Percentiles rank a stretch among this genome's conserved stretches.
These are phyloP conservation scores for Acorus gramineus DNA, from an alignment of 106 monocot species.

Conservation along the genomic window DNA sequence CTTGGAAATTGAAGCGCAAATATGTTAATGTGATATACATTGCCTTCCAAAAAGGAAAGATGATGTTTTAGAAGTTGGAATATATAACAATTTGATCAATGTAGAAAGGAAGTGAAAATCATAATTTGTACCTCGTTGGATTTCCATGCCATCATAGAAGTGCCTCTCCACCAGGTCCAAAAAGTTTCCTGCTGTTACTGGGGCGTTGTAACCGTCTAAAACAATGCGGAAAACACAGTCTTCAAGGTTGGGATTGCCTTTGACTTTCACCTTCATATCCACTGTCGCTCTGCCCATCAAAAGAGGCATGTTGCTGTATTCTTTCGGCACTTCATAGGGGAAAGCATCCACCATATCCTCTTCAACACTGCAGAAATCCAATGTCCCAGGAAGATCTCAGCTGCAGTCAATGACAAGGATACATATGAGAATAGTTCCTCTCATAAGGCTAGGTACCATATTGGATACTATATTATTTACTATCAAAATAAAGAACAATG, in stretches of 20 bases:
- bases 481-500: too few species aligned
- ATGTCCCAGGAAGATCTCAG: slow-evolving; percentile 94
- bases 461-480: too few species aligned
- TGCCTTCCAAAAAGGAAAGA: too few species aligned
- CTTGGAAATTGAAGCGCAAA: too few species aligned
- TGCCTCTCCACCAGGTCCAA: slow-evolving; percentile 86
- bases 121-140: slow-evolving; percentile 66
- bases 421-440: slow-evolving; percentile 66
- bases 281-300: slow-evolving; percentile 89
- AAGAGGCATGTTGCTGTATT: slow-evolving; percentile 84
- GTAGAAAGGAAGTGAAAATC: neutral
- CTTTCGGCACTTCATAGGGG: slow-evolving; percentile 86
- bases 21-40: too few species aligned
- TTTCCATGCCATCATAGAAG: slow-evolving; percentile 99
- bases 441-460: slow-evolving; percentile 2
- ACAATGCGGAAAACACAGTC: slow-evolving; percentile 89
- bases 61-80: too few species aligned
- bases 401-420: slow-evolving; percentile 96
- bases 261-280: slow-evolving; percentile 97
- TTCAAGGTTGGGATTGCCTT: slow-evolving; percentile 82
- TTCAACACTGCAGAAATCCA: slow-evolving; percentile 99
- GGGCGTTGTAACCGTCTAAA: slow-evolving; percentile 92
- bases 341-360: slow-evolving; percentile 98
- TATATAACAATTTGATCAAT: neutral
- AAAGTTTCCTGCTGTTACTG: slow-evolving; percentile 92